phyloP scores from a whole-genome alignment of 495 filamentous ascomycete species.

The Amphirosellinia nigrospora region DNA sequence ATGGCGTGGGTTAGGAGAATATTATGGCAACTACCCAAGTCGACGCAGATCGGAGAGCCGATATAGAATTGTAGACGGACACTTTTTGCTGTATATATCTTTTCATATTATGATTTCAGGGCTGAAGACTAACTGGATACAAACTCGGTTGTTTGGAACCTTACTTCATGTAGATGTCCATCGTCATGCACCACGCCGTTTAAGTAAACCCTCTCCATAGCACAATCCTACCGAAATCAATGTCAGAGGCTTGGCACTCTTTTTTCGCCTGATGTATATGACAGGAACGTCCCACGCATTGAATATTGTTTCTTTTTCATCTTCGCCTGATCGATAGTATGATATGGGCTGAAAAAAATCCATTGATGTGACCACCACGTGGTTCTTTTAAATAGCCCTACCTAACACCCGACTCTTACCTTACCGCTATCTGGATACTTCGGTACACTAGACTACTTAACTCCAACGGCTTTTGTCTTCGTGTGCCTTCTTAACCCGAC shows the following conservation, averaged over 20 bases:
- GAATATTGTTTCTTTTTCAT: not conserved
- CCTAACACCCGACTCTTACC: not conserved
- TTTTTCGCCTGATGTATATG: constrained; percentile 5
- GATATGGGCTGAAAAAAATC: constrained; percentile 19
- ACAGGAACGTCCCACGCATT: not conserved
- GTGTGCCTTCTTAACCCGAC: constrained; percentile 7
- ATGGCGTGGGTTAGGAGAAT: not conserved
- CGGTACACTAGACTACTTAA: not conserved
- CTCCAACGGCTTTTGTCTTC: not conserved
- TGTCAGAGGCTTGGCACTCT: constrained; percentile 7
- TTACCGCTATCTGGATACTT: not conserved
- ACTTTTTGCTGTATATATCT: not conserved
- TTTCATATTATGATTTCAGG: not conserved
- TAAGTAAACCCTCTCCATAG: not conserved
- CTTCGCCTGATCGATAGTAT: constrained; percentile 5
- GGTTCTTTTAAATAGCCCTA: constrained; percentile 17
- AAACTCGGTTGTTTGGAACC: not conserved
- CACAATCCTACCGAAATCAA: constrained; percentile 4
- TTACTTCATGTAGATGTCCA: not conserved
- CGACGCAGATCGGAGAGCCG: not conserved
- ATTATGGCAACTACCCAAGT: not conserved
- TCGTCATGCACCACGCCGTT: constrained; percentile 3
- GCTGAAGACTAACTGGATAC: not conserved
- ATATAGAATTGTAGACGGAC: not conserved
- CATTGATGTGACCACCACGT: constrained; percentile 17